These are phyloP conservation scores for Tagetes erecta DNA, from an alignment of 129 eudicot species.

Conservation along the genomic window DNA sequence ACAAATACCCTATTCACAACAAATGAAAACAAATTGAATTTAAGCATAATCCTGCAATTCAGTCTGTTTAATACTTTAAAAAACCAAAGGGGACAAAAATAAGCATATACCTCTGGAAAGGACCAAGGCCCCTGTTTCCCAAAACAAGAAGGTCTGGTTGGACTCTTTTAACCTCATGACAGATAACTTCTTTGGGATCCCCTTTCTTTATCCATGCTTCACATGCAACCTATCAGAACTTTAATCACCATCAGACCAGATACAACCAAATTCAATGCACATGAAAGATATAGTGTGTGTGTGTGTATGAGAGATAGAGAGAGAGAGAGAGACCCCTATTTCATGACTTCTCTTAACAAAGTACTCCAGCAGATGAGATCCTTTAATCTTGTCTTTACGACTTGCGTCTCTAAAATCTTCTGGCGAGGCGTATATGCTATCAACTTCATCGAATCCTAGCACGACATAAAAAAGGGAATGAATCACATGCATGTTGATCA, in stretches of 20 bases:
- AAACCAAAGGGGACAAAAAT: neutral
- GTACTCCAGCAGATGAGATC: conserved; percentile 82
- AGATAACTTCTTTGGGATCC: conserved; percentile 81
- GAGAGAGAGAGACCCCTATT: conserved; percentile 59
- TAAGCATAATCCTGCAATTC: neutral
- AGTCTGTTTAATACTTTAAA: neutral
- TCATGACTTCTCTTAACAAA: conserved; percentile 82
- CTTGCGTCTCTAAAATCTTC: conserved; percentile 70
- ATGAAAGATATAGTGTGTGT: neutral
- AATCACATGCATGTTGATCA: conserved; percentile 7
- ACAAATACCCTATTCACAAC: conserved; percentile 78
- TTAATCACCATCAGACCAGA: neutral
- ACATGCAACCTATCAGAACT: conserved; percentile 68
- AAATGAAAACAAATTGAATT: neutral
- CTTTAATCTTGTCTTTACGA: conserved; percentile 62
- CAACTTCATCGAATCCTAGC: conserved; percentile 85
- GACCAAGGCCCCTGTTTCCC: conserved; percentile 95
- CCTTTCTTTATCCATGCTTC: conserved; percentile 93
- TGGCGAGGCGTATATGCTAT: conserved; percentile 90
- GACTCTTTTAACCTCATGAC: conserved; percentile 76
- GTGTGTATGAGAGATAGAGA: neutral
- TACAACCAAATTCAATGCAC: conserved; percentile 6
- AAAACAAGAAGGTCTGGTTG: conserved; percentile 89
- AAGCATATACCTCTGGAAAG: conserved; percentile 78
- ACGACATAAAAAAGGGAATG: neutral